A percentile compares a stretch with the other conserved stretches of the same genome.
These are phyloP conservation scores for Sindora glabra DNA, from an alignment of 306 rosid genomes.

Conservation along the genomic window DNA sequence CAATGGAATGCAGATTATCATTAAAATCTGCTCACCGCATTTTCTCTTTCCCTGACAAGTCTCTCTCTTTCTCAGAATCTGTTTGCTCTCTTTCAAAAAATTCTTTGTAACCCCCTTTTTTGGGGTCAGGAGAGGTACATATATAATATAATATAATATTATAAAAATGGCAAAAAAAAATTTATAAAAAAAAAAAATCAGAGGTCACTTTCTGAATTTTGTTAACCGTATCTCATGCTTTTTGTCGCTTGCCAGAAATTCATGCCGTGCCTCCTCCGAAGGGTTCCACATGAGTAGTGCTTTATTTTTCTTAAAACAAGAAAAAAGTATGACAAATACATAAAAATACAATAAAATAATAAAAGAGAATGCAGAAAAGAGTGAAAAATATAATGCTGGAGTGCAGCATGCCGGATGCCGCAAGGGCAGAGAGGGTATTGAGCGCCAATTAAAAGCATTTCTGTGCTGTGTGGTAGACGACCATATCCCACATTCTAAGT, in stretches of 20 bases:
- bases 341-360: too few species aligned
- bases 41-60: slow-evolving; percentile 34
- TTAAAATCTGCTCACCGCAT: slow-evolving; percentile 36
- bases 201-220: slow-evolving; percentile 52
- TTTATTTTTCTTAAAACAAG: slow-evolving; percentile 26
- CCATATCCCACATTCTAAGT: slow-evolving; percentile 21
- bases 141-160: too few species aligned
- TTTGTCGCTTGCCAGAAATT: slow-evolving; percentile 79
- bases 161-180: too few species aligned
- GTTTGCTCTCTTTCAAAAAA: slow-evolving; percentile 31
- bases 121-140: slow-evolving; percentile 16
- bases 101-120: slow-evolving; percentile 21
- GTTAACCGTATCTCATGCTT: slow-evolving; percentile 69
- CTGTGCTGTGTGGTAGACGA: slow-evolving; percentile 6
- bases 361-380: too few species aligned
- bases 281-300: slow-evolving; percentile 58
- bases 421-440: slow-evolving; percentile 20
- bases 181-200: slow-evolving; percentile 15
- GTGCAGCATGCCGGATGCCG: slow-evolving; percentile 18
- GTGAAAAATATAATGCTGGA: slow-evolving; percentile 2
- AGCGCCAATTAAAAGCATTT: slow-evolving; percentile 27
- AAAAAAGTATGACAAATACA: too few species aligned
- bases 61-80: too few species aligned
- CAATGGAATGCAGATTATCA: slow-evolving; percentile 62
- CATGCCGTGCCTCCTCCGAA: slow-evolving; percentile 72